Conservation (phyloP, 1,139 yeast species). For the Candida freyschussii region DNA sequence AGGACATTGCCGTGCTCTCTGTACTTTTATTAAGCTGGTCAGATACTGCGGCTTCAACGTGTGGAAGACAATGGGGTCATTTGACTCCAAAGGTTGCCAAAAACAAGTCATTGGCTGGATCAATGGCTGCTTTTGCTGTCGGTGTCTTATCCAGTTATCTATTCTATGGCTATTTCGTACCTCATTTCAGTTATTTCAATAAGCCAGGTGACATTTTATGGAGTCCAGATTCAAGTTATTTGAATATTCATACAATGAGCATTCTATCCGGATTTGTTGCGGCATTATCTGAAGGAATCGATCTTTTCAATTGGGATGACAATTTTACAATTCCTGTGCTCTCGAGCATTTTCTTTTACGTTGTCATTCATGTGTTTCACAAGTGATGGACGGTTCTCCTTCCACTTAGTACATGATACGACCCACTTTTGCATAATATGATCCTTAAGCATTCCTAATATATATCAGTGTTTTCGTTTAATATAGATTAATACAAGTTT, state of each 20-base stretch:
- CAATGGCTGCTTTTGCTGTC: conserved; percentile 74
- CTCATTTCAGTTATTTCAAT: conserved; percentile 48
- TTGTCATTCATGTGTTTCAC: conserved; percentile 35
- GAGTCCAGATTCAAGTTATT: conserved; percentile 53
- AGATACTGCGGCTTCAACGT: conserved; percentile 93
- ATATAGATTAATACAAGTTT: conserved; percentile 1
- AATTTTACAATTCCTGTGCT: conserved; percentile 90
- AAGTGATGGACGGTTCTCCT: conserved; percentile 13
- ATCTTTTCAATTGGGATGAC: conserved; percentile 74
- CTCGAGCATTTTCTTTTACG: conserved; percentile 59
- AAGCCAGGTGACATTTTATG: conserved; percentile 54
- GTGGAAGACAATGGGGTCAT: conserved; percentile 81
- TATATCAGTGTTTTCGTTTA: no score
- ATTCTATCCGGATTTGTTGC: conserved; percentile 74
- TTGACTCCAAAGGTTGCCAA: conserved; percentile 72
- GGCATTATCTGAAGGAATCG: conserved; percentile 79
- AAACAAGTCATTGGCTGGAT: conserved; percentile 84
- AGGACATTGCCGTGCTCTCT: conserved; percentile 75
- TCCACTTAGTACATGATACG: background rate
- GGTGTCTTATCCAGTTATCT: conserved; percentile 64
- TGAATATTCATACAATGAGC: conserved; percentile 50
- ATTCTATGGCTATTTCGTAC: conserved; percentile 69
- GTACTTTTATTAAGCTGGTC: conserved; percentile 89
- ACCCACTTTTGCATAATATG: background rate
- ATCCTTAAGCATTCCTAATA: no score